These are phyloP conservation scores for Phytophthora uliginosa DNA, from an alignment of 352 stramenopile genomes.

Conservation along the genomic window DNA sequence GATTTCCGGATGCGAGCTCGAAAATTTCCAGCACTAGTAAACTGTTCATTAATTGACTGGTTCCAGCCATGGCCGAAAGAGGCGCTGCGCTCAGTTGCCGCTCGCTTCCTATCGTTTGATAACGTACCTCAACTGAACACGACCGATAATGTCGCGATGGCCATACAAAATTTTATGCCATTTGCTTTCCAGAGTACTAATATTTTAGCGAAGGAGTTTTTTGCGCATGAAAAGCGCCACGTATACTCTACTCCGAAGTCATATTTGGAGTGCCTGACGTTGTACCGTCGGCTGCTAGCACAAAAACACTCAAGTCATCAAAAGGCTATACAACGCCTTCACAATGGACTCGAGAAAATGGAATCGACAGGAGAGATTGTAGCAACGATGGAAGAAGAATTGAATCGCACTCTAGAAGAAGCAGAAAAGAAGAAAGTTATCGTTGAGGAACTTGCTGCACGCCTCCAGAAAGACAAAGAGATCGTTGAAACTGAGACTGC, in stretches of 20 bases:
- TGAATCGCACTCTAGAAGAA: constrained; percentile 91
- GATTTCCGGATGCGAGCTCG: constrained; percentile 90
- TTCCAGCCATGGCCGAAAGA: constrained; percentile 95
- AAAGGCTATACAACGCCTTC: constrained; percentile 83
- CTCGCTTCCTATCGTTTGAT: constrained; percentile 75
- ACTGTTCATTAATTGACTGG: constrained; percentile 96
- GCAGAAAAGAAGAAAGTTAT: constrained; percentile 94
- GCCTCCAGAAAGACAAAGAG: constrained; percentile 92
- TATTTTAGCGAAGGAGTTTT: constrained; percentile 84
- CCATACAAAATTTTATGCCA: constrained; percentile 94
- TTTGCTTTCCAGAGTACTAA: constrained; percentile 96
- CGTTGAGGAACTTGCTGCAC: constrained; percentile 94
- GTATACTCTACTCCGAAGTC: constrained; percentile 96
- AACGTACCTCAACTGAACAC: constrained; percentile 25
- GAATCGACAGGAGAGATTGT: constrained; percentile 91
- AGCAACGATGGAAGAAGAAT: constrained; percentile 93
- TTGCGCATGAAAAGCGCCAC: constrained; percentile 74
- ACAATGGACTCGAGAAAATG: constrained; percentile 93
- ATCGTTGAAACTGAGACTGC: constrained; percentile 94
- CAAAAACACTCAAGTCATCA: constrained; percentile 71
- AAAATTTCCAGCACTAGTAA: constrained; percentile 96
- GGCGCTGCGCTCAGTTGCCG: constrained; percentile 92
- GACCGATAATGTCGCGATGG: constrained; percentile 48
- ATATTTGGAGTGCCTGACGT: constrained; percentile 92
- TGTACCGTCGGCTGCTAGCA: constrained; percentile 86